Base-by-base conservation (phyloP, 2,329 filamentous ascomycete species). In the Trichoderma sp. region DNA sequence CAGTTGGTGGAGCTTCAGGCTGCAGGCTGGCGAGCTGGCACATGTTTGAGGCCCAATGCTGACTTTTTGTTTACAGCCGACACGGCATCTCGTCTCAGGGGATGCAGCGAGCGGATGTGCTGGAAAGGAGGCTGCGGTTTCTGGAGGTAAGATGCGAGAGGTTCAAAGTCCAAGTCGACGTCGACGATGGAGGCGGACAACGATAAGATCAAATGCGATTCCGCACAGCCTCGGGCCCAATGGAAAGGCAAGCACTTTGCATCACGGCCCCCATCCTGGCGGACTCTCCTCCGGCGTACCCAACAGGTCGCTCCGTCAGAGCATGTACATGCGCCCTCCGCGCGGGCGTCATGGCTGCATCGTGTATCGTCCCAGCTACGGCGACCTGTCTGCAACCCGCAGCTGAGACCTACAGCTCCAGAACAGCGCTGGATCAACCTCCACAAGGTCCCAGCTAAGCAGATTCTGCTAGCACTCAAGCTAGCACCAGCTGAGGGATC, bases 1-100 rank as follows among this genome's bases (percentile, higher is more conserved):
- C 74, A 64, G 56, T 59, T 24, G 66, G 74, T 72, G 74, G 67
- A 64, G 74, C 66, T 71, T 75, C 74, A 59, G 74, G 73, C 73
- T 71, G 73, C 73, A 67, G 45, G 29, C 60, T 24, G 41, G 71
- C 71, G 45, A 16, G 50, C 71, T 56, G 71, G 72, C 65, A 53
- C 63, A 63, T 72, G 21, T 59, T 75, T 33, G 74, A 35, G 74
- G 66, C 74, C 74, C 66, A 75, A 71, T 65, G 74, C 74, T 59
- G 59, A 53, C 74, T 67, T 64, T 68, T 75, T 72, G 11, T 24
- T 12, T 53, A 35, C 56, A 31, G 45, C 41, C 41, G 41, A 45
- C 64, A 38, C 71, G 71, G 50, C 33, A 24, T 59, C 41, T 45
- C 72, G 50, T 71, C 72, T 50, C 72, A 62, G 50, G 60, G 72